Evolutionary conservation across 371 early-diverging fungal genomes (phyloP).

Genomic region (Rhizopus stolonifer): DNA sequence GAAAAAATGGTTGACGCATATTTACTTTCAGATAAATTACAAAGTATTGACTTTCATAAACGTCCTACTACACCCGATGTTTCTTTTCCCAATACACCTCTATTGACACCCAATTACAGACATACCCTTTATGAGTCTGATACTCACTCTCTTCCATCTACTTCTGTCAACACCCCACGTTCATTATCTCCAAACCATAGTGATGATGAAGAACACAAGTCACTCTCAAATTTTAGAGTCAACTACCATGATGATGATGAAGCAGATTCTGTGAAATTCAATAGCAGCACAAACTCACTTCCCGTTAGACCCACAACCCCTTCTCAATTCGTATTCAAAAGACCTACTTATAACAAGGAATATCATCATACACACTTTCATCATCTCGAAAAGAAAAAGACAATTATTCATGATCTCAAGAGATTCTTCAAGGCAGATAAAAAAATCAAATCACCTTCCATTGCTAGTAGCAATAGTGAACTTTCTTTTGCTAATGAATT

Average conservation of each 20-base stretch:
- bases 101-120: constrained; percentile 9
- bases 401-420: constrained; percentile 10
- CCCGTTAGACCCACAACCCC: constrained; percentile 14
- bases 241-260: not conserved
- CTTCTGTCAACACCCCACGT: constrained; percentile 21
- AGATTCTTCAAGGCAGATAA: constrained; percentile 3
- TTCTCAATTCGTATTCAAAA: constrained; percentile 41
- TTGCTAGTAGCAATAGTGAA: not conserved
- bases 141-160: constrained; percentile 17
- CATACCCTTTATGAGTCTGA: constrained; percentile 7
- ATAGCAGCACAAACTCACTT: constrained; percentile 1
- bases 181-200: constrained; percentile 21
- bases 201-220: constrained; percentile 6
- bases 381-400: constrained; percentile 23
- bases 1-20: too few relatives aligned
- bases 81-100: constrained; percentile 32
- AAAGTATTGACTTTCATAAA: constrained; percentile 35
- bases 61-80: constrained; percentile 26
- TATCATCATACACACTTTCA: constrained; percentile 45
- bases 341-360: constrained; percentile 36
- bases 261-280: too few relatives aligned
- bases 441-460: constrained; percentile 4
- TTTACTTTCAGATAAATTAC: constrained; percentile 14
- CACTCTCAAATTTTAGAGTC: not conserved
- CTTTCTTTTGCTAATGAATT: constrained; percentile 33